Evolutionary conservation across 192 early-diverging fungal species (phyloP).

Genomic region (Coemansia interrupta): DNA sequence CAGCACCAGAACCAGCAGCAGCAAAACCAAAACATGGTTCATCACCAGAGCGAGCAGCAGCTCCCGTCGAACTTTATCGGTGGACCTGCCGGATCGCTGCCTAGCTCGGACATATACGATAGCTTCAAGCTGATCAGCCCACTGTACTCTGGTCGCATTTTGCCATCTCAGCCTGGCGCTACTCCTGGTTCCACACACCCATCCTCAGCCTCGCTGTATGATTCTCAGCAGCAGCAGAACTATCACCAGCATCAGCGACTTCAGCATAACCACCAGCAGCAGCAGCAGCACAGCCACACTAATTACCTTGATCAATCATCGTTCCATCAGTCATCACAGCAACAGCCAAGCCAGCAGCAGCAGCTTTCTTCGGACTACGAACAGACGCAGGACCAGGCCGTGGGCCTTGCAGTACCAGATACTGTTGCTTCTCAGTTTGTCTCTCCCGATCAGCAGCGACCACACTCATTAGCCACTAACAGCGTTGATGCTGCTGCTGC

Average conservation of each 20-base stretch:
- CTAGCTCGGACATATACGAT: conserved; percentile 32
- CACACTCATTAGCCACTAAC: neutral
- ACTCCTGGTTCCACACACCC: conserved; percentile 11
- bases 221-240: conserved; percentile 14
- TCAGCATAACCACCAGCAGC: neutral
- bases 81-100: conserved; percentile 19
- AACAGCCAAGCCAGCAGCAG: conserved; percentile 3
- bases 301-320: neutral
- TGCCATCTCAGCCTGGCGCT: conserved; percentile 15
- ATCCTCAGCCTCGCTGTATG: conserved; percentile 1
- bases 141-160: conserved; percentile 37
- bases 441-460: neutral
- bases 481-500: conserved; percentile 17
- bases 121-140: conserved; percentile 51
- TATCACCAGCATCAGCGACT: neutral
- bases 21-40: conserved; percentile 11
- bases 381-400: neutral
- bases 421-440: conserved; percentile 20
- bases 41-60: conserved; percentile 22
- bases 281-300: neutral
- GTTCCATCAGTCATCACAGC: neutral
- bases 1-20: conserved; percentile 16
- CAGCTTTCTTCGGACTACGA: conserved; percentile 9
- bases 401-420: conserved; percentile 1
- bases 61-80: conserved; percentile 29